Conservation (phyloP, 345 rosid species). For the Chamaenerion angustifolium region DNA sequence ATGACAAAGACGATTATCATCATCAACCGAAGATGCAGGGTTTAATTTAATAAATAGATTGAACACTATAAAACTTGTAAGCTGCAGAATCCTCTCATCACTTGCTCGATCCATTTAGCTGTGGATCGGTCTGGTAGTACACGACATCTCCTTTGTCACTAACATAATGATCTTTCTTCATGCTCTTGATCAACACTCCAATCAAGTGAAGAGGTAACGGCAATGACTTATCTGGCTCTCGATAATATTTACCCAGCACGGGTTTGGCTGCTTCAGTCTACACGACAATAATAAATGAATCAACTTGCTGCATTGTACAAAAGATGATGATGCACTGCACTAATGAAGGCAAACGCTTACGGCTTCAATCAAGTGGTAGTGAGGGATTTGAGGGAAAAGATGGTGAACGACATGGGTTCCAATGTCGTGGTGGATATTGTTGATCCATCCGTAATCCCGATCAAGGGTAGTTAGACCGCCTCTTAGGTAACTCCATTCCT, state of each 20-base stretch:
- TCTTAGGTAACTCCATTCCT: constrained; percentile 92
- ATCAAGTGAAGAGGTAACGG: constrained; percentile 60
- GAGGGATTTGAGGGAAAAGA: constrained; percentile 96
- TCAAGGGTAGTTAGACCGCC: constrained; percentile 92
- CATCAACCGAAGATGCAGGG: too few species aligned
- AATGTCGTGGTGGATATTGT: constrained; percentile 86
- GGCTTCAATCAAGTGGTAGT: constrained; percentile 83
- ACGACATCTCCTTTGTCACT: constrained; percentile 68
- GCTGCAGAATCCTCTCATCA: not conserved
- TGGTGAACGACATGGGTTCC: constrained; percentile 96
- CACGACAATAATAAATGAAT: not conserved
- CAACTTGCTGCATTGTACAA: not conserved
- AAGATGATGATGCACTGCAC: not conserved
- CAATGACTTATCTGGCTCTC: constrained; percentile 63
- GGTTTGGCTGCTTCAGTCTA: constrained; percentile 86
- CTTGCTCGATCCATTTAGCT: constrained; percentile 6
- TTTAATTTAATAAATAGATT: too few species aligned
- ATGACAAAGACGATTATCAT: too few species aligned
- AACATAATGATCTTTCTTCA: constrained; percentile 62
- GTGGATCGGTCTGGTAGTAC: constrained; percentile 47
- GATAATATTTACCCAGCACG: constrained; percentile 62
- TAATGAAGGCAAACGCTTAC: constrained; percentile 21
- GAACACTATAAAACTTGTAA: not conserved
- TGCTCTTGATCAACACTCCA: constrained; percentile 34
- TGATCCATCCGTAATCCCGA: constrained; percentile 77